Percentiles rank a stretch among this genome's conserved stretches.
Conservation (phyloP, 140 eudicot species). For the Ambrosia hybrid region DNA sequence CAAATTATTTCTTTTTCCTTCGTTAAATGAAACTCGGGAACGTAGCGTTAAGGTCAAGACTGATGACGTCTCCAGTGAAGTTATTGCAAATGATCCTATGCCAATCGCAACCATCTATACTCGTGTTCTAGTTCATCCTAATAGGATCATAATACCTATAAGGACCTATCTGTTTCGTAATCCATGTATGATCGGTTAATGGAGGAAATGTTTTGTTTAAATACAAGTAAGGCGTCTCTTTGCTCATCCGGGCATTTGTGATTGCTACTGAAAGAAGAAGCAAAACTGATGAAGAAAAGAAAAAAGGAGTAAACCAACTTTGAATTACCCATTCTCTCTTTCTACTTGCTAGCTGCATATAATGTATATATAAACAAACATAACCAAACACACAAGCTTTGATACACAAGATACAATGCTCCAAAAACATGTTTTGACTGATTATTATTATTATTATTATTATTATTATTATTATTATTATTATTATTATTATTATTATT, state of each 20-base stretch:
- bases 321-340: not conserved
- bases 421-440: no score
- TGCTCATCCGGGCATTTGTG: not conserved
- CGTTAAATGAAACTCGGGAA: no score
- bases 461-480: no score
- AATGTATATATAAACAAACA: not conserved
- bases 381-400: no score
- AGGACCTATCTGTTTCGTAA: not conserved
- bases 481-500: no score
- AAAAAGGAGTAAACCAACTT: not conserved
- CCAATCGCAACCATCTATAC: constrained; percentile 5
- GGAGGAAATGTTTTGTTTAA: constrained; percentile 1
- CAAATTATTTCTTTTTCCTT: no score
- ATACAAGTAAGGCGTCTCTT: constrained; percentile 3
- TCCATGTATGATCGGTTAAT: not conserved
- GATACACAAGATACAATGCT: no score
- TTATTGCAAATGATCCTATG: not conserved
- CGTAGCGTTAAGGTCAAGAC: no score
- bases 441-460: no score
- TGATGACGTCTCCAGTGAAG: not conserved
- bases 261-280: not conserved
- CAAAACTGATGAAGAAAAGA: not conserved
- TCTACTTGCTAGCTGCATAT: not conserved
- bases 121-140: not conserved
- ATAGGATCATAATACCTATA: not conserved